These are phyloP conservation scores for Tetrapisispora fleetii DNA, from an alignment of 805 yeast genomes.

Conservation along the genomic window DNA sequence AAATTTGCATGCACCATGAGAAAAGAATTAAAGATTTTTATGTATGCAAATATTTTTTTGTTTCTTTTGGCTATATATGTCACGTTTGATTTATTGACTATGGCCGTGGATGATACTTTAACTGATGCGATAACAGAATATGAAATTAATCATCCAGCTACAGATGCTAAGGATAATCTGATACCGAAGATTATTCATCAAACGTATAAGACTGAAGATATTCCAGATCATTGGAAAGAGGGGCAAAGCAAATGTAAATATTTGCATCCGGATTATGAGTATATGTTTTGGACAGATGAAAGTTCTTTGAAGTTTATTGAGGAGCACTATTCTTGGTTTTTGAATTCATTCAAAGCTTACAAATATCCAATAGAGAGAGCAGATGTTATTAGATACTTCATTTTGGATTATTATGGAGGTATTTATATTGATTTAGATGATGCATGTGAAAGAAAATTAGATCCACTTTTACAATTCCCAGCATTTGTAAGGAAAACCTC, in stretches of 20 bases:
- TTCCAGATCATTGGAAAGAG: constrained; percentile 73
- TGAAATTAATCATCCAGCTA: constrained; percentile 48
- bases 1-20: constrained; percentile 46
- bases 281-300: constrained; percentile 84
- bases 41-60: constrained; percentile 49
- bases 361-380: constrained; percentile 80
- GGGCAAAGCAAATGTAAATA: constrained; percentile 72
- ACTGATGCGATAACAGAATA: constrained; percentile 51
- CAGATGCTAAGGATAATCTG: constrained; percentile 34
- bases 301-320: constrained; percentile 69
- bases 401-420: constrained; percentile 77
- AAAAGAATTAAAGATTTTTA: constrained; percentile 52
- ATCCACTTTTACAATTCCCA: constrained; percentile 70
- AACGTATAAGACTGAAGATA: constrained; percentile 69
- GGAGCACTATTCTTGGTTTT: constrained; percentile 79
- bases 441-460: constrained; percentile 70
- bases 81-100: constrained; percentile 61
- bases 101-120: constrained; percentile 63
- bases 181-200: constrained; percentile 92
- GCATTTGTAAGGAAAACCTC: constrained; percentile 80
- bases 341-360: constrained; percentile 67
- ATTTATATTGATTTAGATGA: constrained; percentile 85
- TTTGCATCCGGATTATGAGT: constrained; percentile 79
- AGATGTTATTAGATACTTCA: constrained; percentile 83
- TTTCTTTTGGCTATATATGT: constrained; percentile 47